Evolutionary conservation across 495 filamentous ascomycete genomes (phyloP), one percentile per base, ranked within the genome.

Genomic region (Penicillium manginii): DNA sequence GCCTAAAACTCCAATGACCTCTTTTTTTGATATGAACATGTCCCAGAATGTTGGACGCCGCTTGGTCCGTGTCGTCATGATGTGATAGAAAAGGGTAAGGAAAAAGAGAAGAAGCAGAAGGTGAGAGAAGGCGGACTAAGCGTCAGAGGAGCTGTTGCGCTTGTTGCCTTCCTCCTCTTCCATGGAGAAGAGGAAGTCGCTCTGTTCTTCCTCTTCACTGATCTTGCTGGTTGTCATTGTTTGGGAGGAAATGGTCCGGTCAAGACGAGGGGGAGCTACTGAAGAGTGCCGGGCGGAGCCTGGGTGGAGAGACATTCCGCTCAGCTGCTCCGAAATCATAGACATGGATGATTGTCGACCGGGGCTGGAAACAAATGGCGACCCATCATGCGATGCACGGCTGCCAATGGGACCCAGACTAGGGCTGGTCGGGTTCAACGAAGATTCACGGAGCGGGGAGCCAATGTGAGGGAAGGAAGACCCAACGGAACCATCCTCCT

Each of bases 371-470:
- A 90, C 63, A 55, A 85, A 87, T 15, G 85, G 80, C 4, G 84
- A 85, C 9, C 82, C 73, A 54, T 91, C 88, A 14, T 84, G 84
- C 19, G 73, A 74, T 12, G 69, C 47, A 7, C 75, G 73, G 52
- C 77, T 78, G 40, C 81, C 79, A 37, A 85, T 78, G 35, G 86
- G 78, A 47, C 86, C 84, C 18, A 88, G 75, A 40, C 86, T 85
- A 17, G 91, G 89, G 67, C 86, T 93, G 17, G 65, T 67, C 3
- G 73, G 58, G 57, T 75, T 74, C 33, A 91, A 73, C 3, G 83
- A 83, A 10, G 93, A 94, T 71, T 97, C 96, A 45, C 94, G 91
- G 9, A 98, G 83, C 22, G 94, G 94, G 39, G 96, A 98, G 21
- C 96, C 94, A 50, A 98, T 88, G 61, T 96, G 92, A 32, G 91